Evolutionary conservation across 139 green algal species (phyloP).

Genomic region (Chlorella sp.): DNA sequence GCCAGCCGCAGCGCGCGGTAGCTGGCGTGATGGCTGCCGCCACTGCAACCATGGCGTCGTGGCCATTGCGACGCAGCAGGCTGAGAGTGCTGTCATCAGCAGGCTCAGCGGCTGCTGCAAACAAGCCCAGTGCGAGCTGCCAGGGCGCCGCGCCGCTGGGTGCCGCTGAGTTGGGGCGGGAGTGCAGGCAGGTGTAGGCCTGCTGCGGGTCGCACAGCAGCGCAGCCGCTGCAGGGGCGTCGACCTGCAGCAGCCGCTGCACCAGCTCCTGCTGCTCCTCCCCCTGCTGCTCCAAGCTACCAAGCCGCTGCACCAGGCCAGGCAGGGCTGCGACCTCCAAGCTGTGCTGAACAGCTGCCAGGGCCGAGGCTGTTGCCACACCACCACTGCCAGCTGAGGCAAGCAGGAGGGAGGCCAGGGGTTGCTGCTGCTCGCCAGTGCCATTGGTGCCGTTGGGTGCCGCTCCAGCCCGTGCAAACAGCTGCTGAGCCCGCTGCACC

Average conservation of each 20-base stretch:
- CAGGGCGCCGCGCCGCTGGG: not conserved
- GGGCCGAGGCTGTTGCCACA: not conserved
- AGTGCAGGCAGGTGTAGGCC: not conserved
- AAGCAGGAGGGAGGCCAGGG: too few relatives aligned
- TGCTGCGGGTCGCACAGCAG: slow-evolving; percentile 6
- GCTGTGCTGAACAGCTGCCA: slow-evolving; percentile 27
- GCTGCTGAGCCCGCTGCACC: not conserved
- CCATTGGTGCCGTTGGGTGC: not conserved
- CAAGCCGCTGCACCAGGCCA: slow-evolving; percentile 3
- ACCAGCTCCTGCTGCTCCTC: not conserved
- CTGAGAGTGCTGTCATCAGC: not conserved
- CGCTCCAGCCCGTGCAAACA: not conserved
- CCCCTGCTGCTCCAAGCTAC: too few relatives aligned
- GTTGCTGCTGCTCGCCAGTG: not conserved
- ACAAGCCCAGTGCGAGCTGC: slow-evolving; percentile 18
- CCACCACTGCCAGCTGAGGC: not conserved
- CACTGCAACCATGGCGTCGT: not conserved
- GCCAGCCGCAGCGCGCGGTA: slow-evolving; percentile 13
- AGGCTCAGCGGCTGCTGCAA: not conserved
- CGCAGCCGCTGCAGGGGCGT: not conserved
- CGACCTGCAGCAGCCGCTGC: not conserved
- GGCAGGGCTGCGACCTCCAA: not conserved
- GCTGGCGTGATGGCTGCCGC: slow-evolving; percentile 17
- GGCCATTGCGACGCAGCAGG: not conserved
- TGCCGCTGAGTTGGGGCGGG: not conserved